Percentiles rank a stretch among this genome's conserved stretches.
Conservation (phyloP, 805 yeast species). For the Candida vaughaniae region DNA sequence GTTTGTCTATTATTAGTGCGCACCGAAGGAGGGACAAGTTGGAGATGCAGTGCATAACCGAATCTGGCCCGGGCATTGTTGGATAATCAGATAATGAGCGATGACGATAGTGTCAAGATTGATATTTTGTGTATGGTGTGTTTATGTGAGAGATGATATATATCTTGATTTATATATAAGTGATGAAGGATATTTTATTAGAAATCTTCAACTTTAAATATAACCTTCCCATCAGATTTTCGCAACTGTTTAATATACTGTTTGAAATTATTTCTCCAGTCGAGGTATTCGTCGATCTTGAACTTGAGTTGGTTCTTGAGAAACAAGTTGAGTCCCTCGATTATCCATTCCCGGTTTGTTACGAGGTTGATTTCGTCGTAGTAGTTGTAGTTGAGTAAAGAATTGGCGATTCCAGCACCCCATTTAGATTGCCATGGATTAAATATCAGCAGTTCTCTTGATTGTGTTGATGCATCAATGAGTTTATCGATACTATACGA, state of each 20-base stretch:
- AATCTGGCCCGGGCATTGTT: too few relatives aligned
- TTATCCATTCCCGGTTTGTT: constrained; percentile 30
- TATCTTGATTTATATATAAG: too few relatives aligned
- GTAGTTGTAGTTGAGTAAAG: constrained; percentile 30
- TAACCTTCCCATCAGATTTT: constrained; percentile 30
- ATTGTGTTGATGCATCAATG: constrained; percentile 17
- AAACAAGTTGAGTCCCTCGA: constrained; percentile 30
- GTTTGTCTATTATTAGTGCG: neutral
- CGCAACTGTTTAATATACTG: constrained; percentile 24
- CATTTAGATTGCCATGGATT: constrained; percentile 39
- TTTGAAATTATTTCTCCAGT: constrained; percentile 39
- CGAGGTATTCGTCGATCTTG: constrained; percentile 28
- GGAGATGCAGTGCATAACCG: too few relatives aligned
- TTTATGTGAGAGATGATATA: too few relatives aligned
- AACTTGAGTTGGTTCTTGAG: constrained; percentile 28
- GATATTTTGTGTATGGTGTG: too few relatives aligned
- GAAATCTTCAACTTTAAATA: constrained; percentile 39
- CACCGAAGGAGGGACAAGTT: too few relatives aligned
- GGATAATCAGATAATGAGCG: too few relatives aligned
- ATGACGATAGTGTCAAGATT: too few relatives aligned
- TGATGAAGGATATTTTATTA: too few relatives aligned
- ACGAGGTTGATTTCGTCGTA: constrained; percentile 30
- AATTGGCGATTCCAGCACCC: constrained; percentile 32
- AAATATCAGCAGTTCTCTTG: constrained; percentile 17
- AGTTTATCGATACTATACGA: constrained; percentile 33